Conservation (phyloP, 768 basidiomycete genomes). For the Suillus weaverae region DNA sequence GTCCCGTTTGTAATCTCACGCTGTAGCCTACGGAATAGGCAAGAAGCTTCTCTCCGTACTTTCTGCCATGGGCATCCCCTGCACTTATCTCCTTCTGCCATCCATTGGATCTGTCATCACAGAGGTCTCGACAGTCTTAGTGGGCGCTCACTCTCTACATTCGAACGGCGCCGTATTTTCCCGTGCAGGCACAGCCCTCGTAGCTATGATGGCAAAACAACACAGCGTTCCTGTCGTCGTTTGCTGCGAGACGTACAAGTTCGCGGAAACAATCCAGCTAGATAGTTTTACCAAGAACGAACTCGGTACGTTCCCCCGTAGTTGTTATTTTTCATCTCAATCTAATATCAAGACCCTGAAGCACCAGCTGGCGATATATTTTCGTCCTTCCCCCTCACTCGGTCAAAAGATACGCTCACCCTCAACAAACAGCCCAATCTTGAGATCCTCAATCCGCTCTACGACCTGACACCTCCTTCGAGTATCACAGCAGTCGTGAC, state of each 20-base stretch:
- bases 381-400: constrained; percentile 19
- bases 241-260: constrained; percentile 99
- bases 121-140: constrained; percentile 79
- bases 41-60: constrained; percentile 75
- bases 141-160: constrained; percentile 93
- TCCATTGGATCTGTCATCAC: constrained; percentile 79
- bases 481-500: constrained; percentile 96
- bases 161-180: constrained; percentile 94
- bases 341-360: constrained; percentile 5
- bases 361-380: constrained; percentile 29
- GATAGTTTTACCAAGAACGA: constrained; percentile 98
- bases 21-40: constrained; percentile 44
- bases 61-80: constrained; percentile 67
- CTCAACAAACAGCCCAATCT: constrained; percentile 51
- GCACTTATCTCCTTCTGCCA: constrained; percentile 90
- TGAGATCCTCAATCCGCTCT: constrained; percentile 82
- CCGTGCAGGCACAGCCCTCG: constrained; percentile 91
- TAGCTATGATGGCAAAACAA: constrained; percentile 94
- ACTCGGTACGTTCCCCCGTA: constrained; percentile 57
- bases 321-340: background rate
- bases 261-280: constrained; percentile 87
- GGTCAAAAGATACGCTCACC: constrained; percentile 3
- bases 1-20: background rate
- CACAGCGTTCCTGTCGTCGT: constrained; percentile 91
- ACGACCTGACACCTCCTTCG: constrained; percentile 90